These are phyloP conservation scores for Dipteronia dyeriana DNA, from an alignment of 345 rosid species.

Conservation along the genomic window DNA sequence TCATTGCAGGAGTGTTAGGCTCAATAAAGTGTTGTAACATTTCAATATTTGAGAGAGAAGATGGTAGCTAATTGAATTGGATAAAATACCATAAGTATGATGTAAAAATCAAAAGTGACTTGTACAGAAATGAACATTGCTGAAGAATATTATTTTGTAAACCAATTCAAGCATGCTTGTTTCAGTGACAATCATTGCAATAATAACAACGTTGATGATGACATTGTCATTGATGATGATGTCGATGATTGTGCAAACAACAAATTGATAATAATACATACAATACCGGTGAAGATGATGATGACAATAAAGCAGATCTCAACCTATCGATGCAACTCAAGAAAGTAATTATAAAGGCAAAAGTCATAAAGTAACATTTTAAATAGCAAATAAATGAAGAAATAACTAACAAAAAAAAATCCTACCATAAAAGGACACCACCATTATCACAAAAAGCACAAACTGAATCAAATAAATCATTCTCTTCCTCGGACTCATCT, in stretches of 20 bases:
- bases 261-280: not conserved
- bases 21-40: not conserved
- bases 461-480: conserved; percentile 62
- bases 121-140: not conserved
- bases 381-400: not conserved
- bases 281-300: not conserved
- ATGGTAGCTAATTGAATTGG: not conserved
- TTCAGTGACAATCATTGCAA: not conserved
- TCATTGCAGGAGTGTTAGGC: conserved; percentile 2
- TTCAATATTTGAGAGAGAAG: not conserved
- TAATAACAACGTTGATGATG: not conserved
- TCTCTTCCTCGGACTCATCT: conserved; percentile 45
- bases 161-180: not conserved
- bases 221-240: not conserved
- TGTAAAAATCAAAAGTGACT: not conserved
- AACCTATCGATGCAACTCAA: not conserved
- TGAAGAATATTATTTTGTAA: not conserved
- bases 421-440: conserved; percentile 73
- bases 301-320: not conserved
- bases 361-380: not conserved
- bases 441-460: conserved; percentile 94
- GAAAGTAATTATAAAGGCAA: not conserved
- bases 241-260: not conserved
- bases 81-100: not conserved
- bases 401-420: not conserved